Conservation (phyloP, 1,284 basidiomycete species). For the Tremellales sp. region DNA sequence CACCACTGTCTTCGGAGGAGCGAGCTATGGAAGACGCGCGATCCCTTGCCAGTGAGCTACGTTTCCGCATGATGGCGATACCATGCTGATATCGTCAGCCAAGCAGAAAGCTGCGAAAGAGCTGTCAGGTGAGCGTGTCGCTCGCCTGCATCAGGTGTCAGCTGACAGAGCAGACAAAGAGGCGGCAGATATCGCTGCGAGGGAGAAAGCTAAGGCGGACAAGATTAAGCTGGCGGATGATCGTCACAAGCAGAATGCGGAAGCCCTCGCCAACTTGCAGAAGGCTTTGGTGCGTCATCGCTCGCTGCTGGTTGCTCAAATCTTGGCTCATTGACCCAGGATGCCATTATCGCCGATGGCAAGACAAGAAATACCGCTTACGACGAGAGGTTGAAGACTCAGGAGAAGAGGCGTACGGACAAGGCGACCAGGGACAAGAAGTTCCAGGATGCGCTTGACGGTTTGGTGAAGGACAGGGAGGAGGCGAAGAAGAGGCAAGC, state of each 20-base stretch:
- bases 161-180: constrained; percentile 16
- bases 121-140: constrained; percentile 26
- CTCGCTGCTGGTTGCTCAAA: background rate
- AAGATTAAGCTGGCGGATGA: constrained; percentile 36
- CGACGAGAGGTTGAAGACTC: constrained; percentile 28
- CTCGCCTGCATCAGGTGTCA: background rate
- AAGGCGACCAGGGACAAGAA: constrained; percentile 40
- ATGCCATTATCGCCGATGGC: constrained; percentile 33
- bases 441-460: constrained; percentile 41
- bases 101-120: constrained; percentile 42
- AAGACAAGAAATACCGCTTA: constrained; percentile 25
- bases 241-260: constrained; percentile 33
- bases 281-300: constrained; percentile 28
- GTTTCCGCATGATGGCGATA: background rate
- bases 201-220: constrained; percentile 29
- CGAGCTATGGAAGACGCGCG: constrained; percentile 33
- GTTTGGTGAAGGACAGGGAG: constrained; percentile 37
- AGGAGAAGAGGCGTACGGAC: constrained; percentile 39
- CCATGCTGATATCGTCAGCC: constrained; percentile 12
- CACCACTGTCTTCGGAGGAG: constrained; percentile 13
- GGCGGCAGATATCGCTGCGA: constrained; percentile 29
- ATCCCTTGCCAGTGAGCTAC: constrained; percentile 33
- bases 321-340: constrained; percentile 13
- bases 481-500: constrained; percentile 43
- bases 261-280: constrained; percentile 35